Evolutionary conservation across 768 basidiomycete species (phyloP).

Genomic region (Hygrophoropsis aurantiaca): DNA sequence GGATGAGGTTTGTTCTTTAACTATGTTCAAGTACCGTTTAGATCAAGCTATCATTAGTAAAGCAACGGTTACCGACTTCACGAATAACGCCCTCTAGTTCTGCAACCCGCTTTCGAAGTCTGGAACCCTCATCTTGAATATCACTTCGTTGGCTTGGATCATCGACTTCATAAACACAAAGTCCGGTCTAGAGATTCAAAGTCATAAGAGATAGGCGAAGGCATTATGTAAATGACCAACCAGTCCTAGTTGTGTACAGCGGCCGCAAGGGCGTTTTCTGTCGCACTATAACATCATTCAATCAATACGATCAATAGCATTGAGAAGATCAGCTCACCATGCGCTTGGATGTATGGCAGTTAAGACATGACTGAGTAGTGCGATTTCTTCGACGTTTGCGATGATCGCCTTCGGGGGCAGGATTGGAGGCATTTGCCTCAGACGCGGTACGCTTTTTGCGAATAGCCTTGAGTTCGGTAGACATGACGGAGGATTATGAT

Average conservation of each 20-base stretch:
- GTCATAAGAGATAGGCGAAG: conserved; percentile 16
- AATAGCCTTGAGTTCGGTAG: conserved; percentile 21
- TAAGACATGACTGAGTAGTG: conserved; percentile 71
- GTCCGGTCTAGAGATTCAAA: conserved; percentile 55
- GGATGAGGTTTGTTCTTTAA: conserved; percentile 75
- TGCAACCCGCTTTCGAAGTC: conserved; percentile 72
- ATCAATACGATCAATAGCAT: not conserved
- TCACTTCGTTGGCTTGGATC: conserved; percentile 59
- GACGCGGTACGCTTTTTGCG: conserved; percentile 31
- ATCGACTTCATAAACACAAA: conserved; percentile 85
- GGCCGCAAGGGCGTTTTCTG: conserved; percentile 46
- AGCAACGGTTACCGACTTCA: conserved; percentile 46
- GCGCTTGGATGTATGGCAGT: conserved; percentile 72
- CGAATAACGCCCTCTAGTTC: conserved; percentile 83
- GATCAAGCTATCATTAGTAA: not conserved
- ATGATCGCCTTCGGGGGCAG: conserved; percentile 49
- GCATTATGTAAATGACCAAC: conserved; percentile 31
- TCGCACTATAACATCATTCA: conserved; percentile 36
- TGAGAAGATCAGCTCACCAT: conserved; percentile 46
- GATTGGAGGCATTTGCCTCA: conserved; percentile 23
- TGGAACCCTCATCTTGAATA: conserved; percentile 59
- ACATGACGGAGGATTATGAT: conserved; percentile 18
- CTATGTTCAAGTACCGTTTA: conserved; percentile 31
- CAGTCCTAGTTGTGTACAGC: conserved; percentile 43
- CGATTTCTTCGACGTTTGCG: conserved; percentile 67